Base-by-base conservation (phyloP, 2,329 filamentous ascomycete genomes). In the Beauveria rudraprayagi region DNA sequence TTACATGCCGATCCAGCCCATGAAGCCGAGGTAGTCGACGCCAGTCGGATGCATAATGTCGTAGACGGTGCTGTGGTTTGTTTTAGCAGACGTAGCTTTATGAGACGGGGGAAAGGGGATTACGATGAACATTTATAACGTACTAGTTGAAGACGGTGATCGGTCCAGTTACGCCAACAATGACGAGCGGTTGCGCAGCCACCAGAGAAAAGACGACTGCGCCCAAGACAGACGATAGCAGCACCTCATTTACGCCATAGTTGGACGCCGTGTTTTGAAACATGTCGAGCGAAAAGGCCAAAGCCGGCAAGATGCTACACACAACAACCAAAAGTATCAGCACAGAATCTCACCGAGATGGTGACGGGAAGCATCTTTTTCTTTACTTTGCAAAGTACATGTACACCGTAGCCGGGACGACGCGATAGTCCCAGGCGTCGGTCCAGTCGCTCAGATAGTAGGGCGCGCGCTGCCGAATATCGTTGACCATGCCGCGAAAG, bases 61-160 rank as follows among this genome's bases (percentile, higher is more conserved):
- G 76, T 92, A 96, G 3, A 96, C 90, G 3, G 92, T 96, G 70
- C 82, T 84, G 65, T 1, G 52, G 24, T 28, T 19, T 24, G 19
- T 41, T 46, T 30, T 17, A 17, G 10, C 11, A 43, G 5, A 16
- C 14, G 40, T 28, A 30, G 28, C 30, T 34, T 34, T 34, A 34
- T 34, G 26, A n/a, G 10, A 11, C 1, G 28, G 28, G 26, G 26
- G 8, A 3, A 10, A 2, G 8, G 8, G 16, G 41, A 43, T 24
- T 9, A 17, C 17, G 37, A 53, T 60, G 46, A 52, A 41, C 61
- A 7, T 11, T 26, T 5, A 47, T 7, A 30, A 62, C 80, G 47
- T 72, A 85, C 83, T 95, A 96, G 71, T 95, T 96, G 71, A 96
- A 96, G 30, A 96, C 91, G 17, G 92, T 95, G 61, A 96, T 96